Percentiles rank a stretch among this genome's conserved stretches.
These are phyloP conservation scores for Hemisphaericaspora xylofermentans DNA, from an alignment of 1,139 yeast species.

Conservation along the genomic window DNA sequence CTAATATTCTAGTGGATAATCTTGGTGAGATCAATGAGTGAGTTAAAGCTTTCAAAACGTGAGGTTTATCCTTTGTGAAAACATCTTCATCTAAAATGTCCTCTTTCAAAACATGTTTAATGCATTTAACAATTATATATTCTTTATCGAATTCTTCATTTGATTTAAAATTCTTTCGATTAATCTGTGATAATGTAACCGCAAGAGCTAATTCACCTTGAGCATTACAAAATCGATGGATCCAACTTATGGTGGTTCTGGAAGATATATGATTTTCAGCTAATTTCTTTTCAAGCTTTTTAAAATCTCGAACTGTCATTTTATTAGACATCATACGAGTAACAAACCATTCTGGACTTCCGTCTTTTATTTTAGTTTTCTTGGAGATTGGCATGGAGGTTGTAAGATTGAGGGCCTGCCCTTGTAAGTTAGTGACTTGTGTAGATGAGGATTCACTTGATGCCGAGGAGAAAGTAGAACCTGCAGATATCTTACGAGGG, in stretches of 20 bases:
- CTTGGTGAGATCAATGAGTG: constrained; percentile 43
- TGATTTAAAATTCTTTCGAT: constrained; percentile 44
- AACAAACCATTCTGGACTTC: constrained; percentile 47
- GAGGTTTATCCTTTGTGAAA: constrained; percentile 24
- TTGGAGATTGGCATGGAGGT: constrained; percentile 9
- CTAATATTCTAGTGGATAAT: constrained; percentile 40
- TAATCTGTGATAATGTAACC: constrained; percentile 38
- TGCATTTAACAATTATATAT: constrained; percentile 37
- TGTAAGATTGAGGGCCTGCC: not conserved
- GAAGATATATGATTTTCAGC: constrained; percentile 20
- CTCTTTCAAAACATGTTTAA: constrained; percentile 29
- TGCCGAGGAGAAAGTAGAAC: constrained; percentile 8
- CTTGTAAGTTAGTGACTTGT: not conserved
- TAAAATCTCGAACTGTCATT: constrained; percentile 34
- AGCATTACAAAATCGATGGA: constrained; percentile 31
- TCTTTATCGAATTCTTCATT: constrained; percentile 48
- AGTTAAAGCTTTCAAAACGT: constrained; percentile 36
- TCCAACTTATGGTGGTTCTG: constrained; percentile 31
- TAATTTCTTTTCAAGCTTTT: constrained; percentile 36
- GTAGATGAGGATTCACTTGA: constrained; percentile 6
- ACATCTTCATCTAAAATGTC: constrained; percentile 14
- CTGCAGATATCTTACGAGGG: constrained; percentile 9
- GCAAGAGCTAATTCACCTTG: constrained; percentile 49
- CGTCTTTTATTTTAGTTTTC: constrained; percentile 32
- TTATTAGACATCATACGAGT: constrained; percentile 36